Base-by-base conservation (phyloP, 768 basidiomycete species). In the Galerina sulciceps region DNA sequence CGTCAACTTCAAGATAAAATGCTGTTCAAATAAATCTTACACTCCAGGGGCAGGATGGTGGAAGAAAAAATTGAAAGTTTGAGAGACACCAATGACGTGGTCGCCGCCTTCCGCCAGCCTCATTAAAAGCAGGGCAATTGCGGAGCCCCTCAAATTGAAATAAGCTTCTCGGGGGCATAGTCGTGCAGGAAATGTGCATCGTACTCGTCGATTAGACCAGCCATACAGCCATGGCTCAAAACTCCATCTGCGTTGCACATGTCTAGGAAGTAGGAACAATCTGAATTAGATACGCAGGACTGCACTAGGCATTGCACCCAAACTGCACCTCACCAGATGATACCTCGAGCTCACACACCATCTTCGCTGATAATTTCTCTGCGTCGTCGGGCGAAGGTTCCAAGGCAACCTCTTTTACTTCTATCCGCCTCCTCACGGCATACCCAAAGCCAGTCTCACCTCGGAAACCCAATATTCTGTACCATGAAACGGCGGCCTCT, bases 181-280 rank as follows among this genome's bases (percentile, higher is more conserved):
- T 56, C 35, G 2, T 3, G 20, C 31, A 20, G 13, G 10, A 36
- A 18, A 9, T 34, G 17, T 10, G n/a, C 6, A 17, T 35, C 63
- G 13, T 46, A 68, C 67, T 68, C 67, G 41, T 68, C 67, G 20
- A 68, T 63, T 20, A 68, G 36, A 20, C 20, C 51, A 10, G 50
- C 45, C 61, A 66, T 61, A 42, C 57, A 55, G 5, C 65, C 63
- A 22, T 57, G 59, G 22, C 55, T 45, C 31, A 68, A 15, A 4
- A 57, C n/a, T 15, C 67, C 67, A 9, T 56, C 20, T 35, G 23
- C 57, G 35, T 68, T 54, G 22, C 67, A 68, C 67, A 68, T 66
- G 35, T 63, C 67, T 68, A 44, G 9, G 5, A 31, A 8, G 8
- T 2, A 8, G 26, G 8, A 31, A 31, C 26, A 31, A 31, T 31